phyloP scores from a whole-genome alignment of 129 eudicot species.

The Flaveria brownii region DNA sequence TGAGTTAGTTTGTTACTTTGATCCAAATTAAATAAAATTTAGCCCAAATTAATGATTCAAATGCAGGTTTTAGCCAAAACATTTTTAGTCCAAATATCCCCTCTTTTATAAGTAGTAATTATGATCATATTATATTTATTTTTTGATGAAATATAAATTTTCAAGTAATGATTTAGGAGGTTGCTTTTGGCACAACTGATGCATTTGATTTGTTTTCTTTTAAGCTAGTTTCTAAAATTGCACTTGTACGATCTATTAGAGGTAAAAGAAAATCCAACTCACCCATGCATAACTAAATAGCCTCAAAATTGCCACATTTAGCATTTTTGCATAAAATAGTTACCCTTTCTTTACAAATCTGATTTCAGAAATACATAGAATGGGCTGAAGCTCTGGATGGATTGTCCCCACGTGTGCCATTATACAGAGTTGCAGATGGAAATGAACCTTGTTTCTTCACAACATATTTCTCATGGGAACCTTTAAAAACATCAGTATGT shows the following conservation, averaged over 20 bases:
- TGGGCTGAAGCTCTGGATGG: constrained; percentile 81
- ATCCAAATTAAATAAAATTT: background rate
- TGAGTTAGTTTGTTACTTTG: background rate
- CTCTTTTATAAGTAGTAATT: background rate
- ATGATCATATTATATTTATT: background rate
- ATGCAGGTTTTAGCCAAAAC: background rate
- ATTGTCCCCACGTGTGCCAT: constrained; percentile 67
- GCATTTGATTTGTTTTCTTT: background rate
- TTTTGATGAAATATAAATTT: too few species aligned
- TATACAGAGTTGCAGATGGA: constrained; percentile 84
- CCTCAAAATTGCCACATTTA: background rate
- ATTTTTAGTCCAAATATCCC: background rate
- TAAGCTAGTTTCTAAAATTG: background rate
- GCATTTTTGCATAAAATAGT: background rate
- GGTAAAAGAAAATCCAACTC: background rate
- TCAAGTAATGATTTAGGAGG: background rate
- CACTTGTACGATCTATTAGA: background rate
- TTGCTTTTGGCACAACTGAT: background rate
- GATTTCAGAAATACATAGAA: constrained; percentile 76
- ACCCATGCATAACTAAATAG: background rate
- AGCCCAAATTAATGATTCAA: background rate
- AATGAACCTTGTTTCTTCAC: constrained; percentile 95
- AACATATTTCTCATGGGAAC: constrained; percentile 87
- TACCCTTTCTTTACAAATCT: constrained; percentile 8
- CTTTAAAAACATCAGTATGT: constrained; percentile 79